phyloP scores from a whole-genome alignment of 495 filamentous ascomycete species.

The Physcia stellaris region DNA sequence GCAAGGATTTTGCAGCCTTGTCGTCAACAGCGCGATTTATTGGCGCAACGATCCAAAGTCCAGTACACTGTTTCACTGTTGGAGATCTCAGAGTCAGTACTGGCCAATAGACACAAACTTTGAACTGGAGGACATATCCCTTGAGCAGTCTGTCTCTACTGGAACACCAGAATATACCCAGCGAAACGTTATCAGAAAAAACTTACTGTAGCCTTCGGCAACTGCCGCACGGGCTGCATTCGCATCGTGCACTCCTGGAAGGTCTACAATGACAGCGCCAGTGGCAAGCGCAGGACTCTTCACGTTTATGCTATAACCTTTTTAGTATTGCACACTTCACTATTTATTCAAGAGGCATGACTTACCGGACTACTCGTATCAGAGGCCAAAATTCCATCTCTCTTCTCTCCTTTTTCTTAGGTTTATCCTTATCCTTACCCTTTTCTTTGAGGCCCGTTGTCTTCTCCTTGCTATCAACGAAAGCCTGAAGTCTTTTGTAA shows the following conservation, averaged over 20 bases:
- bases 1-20: constrained; percentile 45
- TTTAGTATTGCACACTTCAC: neutral
- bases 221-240: constrained; percentile 51
- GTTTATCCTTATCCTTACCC: constrained; percentile 19
- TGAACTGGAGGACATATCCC: no score
- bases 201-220: constrained; percentile 45
- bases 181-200: no score
- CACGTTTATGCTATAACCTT: constrained; percentile 29
- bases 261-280: constrained; percentile 51
- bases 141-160: no score
- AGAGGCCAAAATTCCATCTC: constrained; percentile 51
- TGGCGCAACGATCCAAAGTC: constrained; percentile 49
- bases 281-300: constrained; percentile 42
- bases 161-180: no score
- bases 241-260: constrained; percentile 51
- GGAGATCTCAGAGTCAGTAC: no score
- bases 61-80: constrained; percentile 39
- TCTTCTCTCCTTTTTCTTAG: constrained; percentile 19
- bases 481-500: constrained; percentile 30
- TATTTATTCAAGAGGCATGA: neutral
- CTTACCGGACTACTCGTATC: constrained; percentile 40
- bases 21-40: constrained; percentile 54
- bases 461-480: constrained; percentile 41
- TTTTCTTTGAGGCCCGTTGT: constrained; percentile 21
- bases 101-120: no score